Evolutionary conservation across 2,329 filamentous ascomycete genomes (phyloP).

Genomic region (Stemphylium vesicarium): DNA sequence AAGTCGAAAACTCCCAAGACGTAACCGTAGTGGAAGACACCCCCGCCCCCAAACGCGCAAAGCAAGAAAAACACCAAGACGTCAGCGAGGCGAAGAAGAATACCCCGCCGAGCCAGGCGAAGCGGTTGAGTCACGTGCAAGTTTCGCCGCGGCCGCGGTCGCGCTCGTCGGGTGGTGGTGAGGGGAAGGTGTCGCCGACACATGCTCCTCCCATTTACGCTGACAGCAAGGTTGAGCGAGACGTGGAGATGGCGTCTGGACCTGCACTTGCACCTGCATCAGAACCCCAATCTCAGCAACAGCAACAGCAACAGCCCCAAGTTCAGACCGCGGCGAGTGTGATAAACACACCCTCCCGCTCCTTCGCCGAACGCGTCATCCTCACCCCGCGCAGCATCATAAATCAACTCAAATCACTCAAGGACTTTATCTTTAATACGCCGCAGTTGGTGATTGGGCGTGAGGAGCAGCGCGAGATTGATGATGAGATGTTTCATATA

Average conservation of each 20-base stretch:
- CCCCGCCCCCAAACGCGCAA: constrained; percentile 38
- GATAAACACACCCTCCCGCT: constrained; percentile 33
- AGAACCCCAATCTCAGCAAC: not conserved
- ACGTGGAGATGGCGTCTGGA: no score
- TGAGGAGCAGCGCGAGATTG: constrained; percentile 72
- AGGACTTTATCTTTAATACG: constrained; percentile 61
- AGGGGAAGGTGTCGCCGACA: not conserved
- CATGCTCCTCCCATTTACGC: not conserved
- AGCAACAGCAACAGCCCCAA: not conserved
- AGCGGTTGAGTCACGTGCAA: constrained; percentile 36
- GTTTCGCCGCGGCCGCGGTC: constrained; percentile 25
- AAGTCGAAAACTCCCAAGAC: constrained; percentile 35
- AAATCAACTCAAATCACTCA: constrained; percentile 52
- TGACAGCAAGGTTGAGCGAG: no score
- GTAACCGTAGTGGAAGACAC: constrained; percentile 32
- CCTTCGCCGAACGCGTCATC: constrained; percentile 44
- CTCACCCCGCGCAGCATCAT: constrained; percentile 59
- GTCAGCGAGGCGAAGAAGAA: constrained; percentile 36
- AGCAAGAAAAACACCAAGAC: constrained; percentile 31
- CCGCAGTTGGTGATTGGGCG: constrained; percentile 64
- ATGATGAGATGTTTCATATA: constrained; percentile 81
- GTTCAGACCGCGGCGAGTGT: not conserved
- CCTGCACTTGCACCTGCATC: no score
- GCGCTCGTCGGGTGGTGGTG: not conserved
- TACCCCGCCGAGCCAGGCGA: constrained; percentile 17